A percentile compares a stretch with the other conserved stretches of the same genome.
phyloP scores from a whole-genome alignment of 1,139 yeast genomes.

The Zygosaccharomyces sapae region DNA sequence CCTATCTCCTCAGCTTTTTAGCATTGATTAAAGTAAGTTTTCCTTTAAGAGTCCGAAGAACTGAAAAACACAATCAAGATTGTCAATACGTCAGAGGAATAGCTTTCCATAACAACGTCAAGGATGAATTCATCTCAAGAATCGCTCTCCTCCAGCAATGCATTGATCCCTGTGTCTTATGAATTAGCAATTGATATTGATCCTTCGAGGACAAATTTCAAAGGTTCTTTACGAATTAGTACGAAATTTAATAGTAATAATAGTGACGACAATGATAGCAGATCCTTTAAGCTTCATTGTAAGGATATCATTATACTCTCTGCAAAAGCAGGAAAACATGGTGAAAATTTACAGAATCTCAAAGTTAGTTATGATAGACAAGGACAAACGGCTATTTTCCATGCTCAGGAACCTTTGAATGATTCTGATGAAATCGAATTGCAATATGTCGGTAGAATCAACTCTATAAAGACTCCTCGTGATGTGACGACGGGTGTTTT shows the following conservation, averaged over 20 bases:
- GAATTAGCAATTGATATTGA: slow-evolving; percentile 42
- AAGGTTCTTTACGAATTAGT: slow-evolving; percentile 42
- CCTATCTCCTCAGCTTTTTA: too few species aligned
- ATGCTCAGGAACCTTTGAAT: slow-evolving; percentile 5
- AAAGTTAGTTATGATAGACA: slow-evolving; percentile 44
- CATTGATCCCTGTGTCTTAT: slow-evolving; percentile 44
- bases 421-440: slow-evolving; percentile 17
- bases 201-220: slow-evolving; percentile 54
- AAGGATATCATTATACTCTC: background rate
- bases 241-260: slow-evolving; percentile 31
- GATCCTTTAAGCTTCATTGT: background rate
- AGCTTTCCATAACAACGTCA: background rate
- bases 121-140: background rate
- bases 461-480: slow-evolving; percentile 49
- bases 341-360: slow-evolving; percentile 32
- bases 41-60: background rate
- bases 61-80: background rate
- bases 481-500: slow-evolving; percentile 65
- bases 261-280: background rate
- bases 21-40: too few species aligned
- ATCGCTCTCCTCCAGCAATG: slow-evolving; percentile 3
- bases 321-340: slow-evolving; percentile 2
- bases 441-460: slow-evolving; percentile 54
- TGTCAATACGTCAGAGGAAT: background rate
- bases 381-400: slow-evolving; percentile 34